Evolutionary conservation across 2,329 filamentous ascomycete species (phyloP).

Genomic region (Epichloe amarillans): DNA sequence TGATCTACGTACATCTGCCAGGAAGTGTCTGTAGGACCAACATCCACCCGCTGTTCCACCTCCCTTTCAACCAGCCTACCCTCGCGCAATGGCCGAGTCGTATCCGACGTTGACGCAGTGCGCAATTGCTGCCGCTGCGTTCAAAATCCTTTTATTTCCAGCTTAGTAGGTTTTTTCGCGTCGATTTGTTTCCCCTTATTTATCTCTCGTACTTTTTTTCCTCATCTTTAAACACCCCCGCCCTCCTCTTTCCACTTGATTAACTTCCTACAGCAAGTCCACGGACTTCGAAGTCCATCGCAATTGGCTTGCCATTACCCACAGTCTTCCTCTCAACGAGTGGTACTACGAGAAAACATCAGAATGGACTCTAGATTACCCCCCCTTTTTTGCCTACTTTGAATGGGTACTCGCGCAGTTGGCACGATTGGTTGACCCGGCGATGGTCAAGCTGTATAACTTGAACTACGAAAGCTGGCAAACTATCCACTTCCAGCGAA

Average conservation of each 20-base stretch:
- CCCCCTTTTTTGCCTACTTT: conserved; percentile 89
- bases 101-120: conserved; percentile 85
- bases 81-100: conserved; percentile 53
- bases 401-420: conserved; percentile 83
- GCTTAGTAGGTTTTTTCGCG: conserved; percentile 61
- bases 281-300: conserved; percentile 98
- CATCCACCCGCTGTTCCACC: not conserved
- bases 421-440: conserved; percentile 63
- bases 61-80: not conserved
- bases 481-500: conserved; percentile 83
- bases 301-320: conserved; percentile 94
- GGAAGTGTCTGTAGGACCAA: not conserved
- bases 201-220: not conserved
- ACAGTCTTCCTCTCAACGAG: conserved; percentile 71
- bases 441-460: conserved; percentile 70
- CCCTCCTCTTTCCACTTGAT: not conserved
- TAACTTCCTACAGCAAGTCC: conserved; percentile 58
- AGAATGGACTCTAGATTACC: conserved; percentile 99
- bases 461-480: conserved; percentile 83
- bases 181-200: too few species aligned
- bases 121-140: conserved; percentile 70
- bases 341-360: conserved; percentile 98
- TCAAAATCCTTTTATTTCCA: conserved; percentile 87
- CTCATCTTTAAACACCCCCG: not conserved
- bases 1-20: not conserved